These are phyloP conservation scores for Lachancea fermentati DNA, from an alignment of 805 yeast species.

Conservation along the genomic window DNA sequence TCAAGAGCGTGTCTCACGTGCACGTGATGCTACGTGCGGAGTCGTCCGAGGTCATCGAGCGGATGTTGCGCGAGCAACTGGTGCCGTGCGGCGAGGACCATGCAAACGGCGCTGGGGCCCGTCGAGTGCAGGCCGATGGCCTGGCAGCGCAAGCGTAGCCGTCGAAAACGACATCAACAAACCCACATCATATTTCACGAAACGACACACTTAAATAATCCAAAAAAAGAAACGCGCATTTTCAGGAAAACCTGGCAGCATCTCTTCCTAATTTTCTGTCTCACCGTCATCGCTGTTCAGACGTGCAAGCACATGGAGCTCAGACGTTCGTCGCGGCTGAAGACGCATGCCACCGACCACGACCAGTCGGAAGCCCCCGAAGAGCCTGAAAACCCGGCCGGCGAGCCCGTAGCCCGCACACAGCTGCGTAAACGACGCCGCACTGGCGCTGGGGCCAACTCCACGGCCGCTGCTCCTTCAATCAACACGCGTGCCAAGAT, in stretches of 20 bases:
- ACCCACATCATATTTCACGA: no score
- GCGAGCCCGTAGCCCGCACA: not conserved
- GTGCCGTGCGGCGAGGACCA: not conserved
- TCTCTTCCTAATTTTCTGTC: no score
- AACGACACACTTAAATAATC: no score
- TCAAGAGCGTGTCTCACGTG: conserved; percentile 60
- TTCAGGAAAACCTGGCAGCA: no score
- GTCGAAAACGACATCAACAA: no score
- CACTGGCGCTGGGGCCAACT: not conserved
- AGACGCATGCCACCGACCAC: conserved; percentile 1
- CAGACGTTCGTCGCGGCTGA: conserved; percentile 7
- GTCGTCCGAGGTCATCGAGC: not conserved
- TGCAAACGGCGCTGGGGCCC: no score
- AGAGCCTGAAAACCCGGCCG: not conserved
- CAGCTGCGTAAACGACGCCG: not conserved
- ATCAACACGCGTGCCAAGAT: not conserved
- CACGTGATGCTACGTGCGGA: conserved; percentile 47
- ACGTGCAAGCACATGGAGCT: conserved; percentile 3
- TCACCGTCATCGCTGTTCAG: not conserved
- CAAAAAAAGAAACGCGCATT: no score
- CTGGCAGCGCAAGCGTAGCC: no score
- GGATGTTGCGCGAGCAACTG: not conserved
- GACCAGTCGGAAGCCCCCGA: not conserved
- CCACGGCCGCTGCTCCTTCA: not conserved
- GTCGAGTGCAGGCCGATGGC: no score